Evolutionary conservation across 352 stramenopile species (phyloP).

Genomic region (Phytophthora podocarpi): DNA sequence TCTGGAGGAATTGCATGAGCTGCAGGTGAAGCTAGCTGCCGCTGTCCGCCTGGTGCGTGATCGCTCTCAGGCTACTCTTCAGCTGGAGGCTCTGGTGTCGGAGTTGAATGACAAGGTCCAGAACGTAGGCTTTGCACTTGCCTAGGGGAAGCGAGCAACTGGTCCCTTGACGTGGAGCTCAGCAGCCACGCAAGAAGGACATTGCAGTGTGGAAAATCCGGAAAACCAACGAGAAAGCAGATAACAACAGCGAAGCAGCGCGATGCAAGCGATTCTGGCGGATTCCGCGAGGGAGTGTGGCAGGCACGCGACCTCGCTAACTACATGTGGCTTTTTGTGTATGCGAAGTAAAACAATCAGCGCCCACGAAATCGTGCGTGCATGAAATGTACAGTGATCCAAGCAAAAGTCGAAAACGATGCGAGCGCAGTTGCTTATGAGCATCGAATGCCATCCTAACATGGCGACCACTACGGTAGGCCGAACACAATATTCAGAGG

Average conservation of each 20-base stretch:
- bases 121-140: conserved; percentile 59
- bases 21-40: conserved; percentile 59
- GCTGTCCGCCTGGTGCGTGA: conserved; percentile 64
- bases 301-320: conserved; percentile 20
- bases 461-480: conserved; percentile 11
- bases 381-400: conserved; percentile 35
- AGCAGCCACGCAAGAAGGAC: not conserved
- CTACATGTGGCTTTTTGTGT: conserved; percentile 40
- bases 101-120: conserved; percentile 80
- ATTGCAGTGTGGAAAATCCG: conserved; percentile 3
- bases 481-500: conserved; percentile 22
- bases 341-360: conserved; percentile 33
- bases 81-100: conserved; percentile 63
- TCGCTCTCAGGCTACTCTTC: conserved; percentile 60
- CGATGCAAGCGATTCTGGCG: conserved; percentile 8
- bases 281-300: not conserved
- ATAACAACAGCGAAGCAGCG: conserved; percentile 27
- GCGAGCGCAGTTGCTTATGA: conserved; percentile 12
- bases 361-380: conserved; percentile 32
- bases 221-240: conserved; percentile 32
- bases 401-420: conserved; percentile 28
- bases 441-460: conserved; percentile 13
- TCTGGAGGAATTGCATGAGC: conserved; percentile 66
- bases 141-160: conserved; percentile 32
- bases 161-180: not conserved